Evolutionary conservation across 2,329 filamentous ascomycete genomes (phyloP).

Genomic region (Colletotrichum sp.): DNA sequence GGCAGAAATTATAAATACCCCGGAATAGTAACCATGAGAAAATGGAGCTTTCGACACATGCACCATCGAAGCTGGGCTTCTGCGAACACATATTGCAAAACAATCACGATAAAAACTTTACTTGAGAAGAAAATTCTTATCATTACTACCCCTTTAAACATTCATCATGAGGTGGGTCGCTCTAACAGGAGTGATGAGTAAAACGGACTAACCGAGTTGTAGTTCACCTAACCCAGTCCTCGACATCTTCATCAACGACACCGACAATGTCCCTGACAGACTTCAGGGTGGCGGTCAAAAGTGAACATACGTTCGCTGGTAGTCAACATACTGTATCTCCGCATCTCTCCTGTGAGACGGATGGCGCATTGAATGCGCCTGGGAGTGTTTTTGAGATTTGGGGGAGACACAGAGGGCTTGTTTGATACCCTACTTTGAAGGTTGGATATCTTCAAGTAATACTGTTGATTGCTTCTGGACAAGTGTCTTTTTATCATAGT

Average conservation of each 20-base stretch:
- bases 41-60: neutral
- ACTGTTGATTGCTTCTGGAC: neutral
- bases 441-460: neutral
- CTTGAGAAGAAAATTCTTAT: too few species aligned
- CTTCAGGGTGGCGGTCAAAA: neutral
- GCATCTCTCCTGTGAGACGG: neutral
- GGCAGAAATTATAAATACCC: neutral
- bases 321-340: neutral
- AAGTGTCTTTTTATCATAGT: neutral
- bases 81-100: neutral
- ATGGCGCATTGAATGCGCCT: neutral
- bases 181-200: too few species aligned
- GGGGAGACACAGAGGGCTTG: neutral
- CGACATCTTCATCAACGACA: neutral
- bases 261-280: rapidly evolving
- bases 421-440: neutral
- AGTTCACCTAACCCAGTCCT: neutral
- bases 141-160: too few species aligned
- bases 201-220: neutral
- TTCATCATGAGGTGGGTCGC: neutral
- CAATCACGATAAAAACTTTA: too few species aligned
- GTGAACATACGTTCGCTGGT: neutral
- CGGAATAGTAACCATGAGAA: too few species aligned
- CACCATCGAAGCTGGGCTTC: neutral
- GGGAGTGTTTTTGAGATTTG: neutral